A percentile compares a stretch with the other conserved stretches of the same genome.
These are phyloP conservation scores for Tanozyma kutaoensis DNA, from an alignment of 805 yeast species.

Conservation along the genomic window DNA sequence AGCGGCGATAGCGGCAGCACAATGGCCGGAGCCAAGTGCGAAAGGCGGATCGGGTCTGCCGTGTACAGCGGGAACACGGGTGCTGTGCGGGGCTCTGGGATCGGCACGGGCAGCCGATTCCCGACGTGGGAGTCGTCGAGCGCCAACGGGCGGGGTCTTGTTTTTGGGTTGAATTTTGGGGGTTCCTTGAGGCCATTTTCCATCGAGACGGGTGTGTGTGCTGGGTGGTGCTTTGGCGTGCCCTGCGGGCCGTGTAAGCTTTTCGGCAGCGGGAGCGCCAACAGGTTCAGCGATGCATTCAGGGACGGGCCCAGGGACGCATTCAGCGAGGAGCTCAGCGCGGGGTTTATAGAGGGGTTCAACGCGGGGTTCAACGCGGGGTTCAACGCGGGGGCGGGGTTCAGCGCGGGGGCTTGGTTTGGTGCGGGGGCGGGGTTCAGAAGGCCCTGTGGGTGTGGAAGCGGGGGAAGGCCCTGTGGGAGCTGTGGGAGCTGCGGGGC, in stretches of 20 bases:
- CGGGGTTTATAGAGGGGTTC: too few relatives aligned
- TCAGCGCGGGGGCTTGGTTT: constrained; percentile 1
- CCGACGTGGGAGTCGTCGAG: constrained; percentile 18
- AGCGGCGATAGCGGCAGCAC: constrained; percentile 26
- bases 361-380: background rate
- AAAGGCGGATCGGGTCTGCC: constrained; percentile 5
- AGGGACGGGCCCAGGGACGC: too few relatives aligned
- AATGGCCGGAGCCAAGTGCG: constrained; percentile 14
- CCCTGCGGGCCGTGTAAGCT: too few relatives aligned
- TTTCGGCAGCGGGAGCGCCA: too few relatives aligned
- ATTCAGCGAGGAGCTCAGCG: too few relatives aligned
- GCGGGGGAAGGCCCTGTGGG: constrained; percentile 3
- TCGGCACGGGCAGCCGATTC: too few relatives aligned
- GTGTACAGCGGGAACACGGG: background rate
- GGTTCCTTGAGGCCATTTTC: background rate
- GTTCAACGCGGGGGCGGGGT: constrained; percentile 1
- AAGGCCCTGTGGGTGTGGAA: background rate
- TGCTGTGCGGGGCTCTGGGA: background rate
- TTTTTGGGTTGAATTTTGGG: constrained; percentile 20
- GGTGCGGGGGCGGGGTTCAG: constrained; percentile 1
- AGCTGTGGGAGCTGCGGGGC: constrained; percentile 1
- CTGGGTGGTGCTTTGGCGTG: too few relatives aligned
- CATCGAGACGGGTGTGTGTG: too few relatives aligned
- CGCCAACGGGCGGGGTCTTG: constrained; percentile 26
- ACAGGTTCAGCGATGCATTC: too few relatives aligned